These are phyloP conservation scores for Xylariaceae sp. DNA, from an alignment of 2,329 filamentous ascomycete species.

Conservation along the genomic window DNA sequence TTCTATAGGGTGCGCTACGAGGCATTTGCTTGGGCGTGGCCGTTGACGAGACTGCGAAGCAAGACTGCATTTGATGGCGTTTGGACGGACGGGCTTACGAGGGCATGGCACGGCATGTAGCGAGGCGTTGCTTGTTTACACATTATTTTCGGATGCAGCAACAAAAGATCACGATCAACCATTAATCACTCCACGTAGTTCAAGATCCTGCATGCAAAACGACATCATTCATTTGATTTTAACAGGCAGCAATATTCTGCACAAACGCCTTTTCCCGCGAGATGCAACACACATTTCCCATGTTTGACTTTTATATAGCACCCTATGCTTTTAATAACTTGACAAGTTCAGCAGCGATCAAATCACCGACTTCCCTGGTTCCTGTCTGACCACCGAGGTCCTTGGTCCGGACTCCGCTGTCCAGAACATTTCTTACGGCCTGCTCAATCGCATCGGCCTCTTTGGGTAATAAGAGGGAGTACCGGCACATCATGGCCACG, in stretches of 20 bases:
- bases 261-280: not conserved
- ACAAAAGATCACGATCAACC: no score
- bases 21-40: no score
- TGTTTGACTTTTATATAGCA: not conserved
- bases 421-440: slow-evolving; percentile 76
- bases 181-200: no score
- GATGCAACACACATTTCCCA: not conserved
- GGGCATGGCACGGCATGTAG: no score
- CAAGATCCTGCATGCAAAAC: no score
- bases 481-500: slow-evolving; percentile 92
- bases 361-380: slow-evolving; percentile 77
- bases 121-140: no score
- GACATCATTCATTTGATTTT: not conserved
- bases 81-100: no score
- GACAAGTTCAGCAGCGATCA: slow-evolving; percentile 70
- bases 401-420: slow-evolving; percentile 73
- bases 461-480: slow-evolving; percentile 76
- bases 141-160: no score
- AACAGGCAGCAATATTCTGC: not conserved
- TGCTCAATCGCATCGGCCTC: slow-evolving; percentile 78
- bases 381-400: slow-evolving; percentile 78
- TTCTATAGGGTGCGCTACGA: no score
- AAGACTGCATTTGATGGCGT: no score
- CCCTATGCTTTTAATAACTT: slow-evolving; percentile 55
- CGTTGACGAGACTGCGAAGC: no score